Evolutionary conservation across 2,329 filamentous ascomycete species (phyloP), one percentile per base, ranked within the genome.

Genomic region (Colletotrichum sp.): DNA sequence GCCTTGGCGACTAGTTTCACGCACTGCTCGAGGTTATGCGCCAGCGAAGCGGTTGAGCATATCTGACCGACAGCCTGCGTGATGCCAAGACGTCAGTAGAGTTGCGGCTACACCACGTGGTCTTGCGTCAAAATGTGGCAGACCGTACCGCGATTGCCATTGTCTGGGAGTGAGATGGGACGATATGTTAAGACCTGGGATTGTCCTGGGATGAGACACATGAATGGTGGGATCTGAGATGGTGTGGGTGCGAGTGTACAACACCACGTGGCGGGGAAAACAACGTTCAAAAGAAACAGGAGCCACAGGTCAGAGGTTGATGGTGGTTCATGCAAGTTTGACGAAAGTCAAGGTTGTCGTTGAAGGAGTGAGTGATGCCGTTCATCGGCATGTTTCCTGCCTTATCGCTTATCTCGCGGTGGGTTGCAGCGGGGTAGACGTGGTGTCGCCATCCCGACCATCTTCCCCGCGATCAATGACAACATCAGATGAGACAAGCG

Each of bases 51-150:
- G 74, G 95, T 98, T 48, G 96, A 96, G 86, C 95, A 96, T 85
- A 98, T 92, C 86, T 98, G 96, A 39, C 96, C 96, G 61, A 98
- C 89, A 78, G 96, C 96, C 95, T 98, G 80, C 32, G 59, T 60
- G 25, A 44, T 72, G 28, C 48, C 11, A 57, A n/a, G 19, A 32
- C 39, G 57, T 76, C 69, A 77, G 68, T 28, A 13, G 60, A 15
- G 44, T 39, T 44, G 28, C 25, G 61, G 16, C 36, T 48, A 32
- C 19, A 22, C 70, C 70, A 68, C 64, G 64, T 75, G 70, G 70
- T 34, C 27, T 28, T 15, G 44, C 2, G 28, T 22, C 34, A 52
- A 48, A 15, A 0, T 32, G 8, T 15, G 8, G 7, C 28, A 5
- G 70, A 60, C 39, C 79, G 59, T 79, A 84, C 81, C 77, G 80